These are phyloP conservation scores for Floccularia luteovirens DNA, from an alignment of 768 basidiomycete species.

Conservation along the genomic window DNA sequence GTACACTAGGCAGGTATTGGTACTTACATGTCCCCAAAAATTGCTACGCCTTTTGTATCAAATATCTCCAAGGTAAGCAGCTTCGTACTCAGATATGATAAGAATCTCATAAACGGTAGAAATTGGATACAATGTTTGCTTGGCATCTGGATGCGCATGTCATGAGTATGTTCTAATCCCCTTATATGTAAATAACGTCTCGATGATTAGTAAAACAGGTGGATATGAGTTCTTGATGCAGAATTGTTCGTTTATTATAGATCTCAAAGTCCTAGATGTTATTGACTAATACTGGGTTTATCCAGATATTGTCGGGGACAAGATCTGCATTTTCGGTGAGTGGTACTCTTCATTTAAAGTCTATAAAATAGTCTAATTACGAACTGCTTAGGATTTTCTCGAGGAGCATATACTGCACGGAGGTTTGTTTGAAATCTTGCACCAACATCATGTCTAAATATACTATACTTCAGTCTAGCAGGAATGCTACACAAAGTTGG, in stretches of 20 bases:
- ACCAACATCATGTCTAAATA: background rate
- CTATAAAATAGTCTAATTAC: background rate
- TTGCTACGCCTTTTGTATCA: constrained; percentile 25
- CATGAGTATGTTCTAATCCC: constrained; percentile 24
- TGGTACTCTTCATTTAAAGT: background rate
- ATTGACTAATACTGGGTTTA: background rate
- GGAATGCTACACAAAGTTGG: constrained; percentile 49
- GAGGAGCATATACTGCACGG: constrained; percentile 59
- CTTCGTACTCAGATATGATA: background rate
- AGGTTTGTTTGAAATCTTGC: constrained; percentile 18
- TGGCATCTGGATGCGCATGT: constrained; percentile 42
- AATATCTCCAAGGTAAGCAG: constrained; percentile 30
- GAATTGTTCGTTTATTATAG: constrained; percentile 28
- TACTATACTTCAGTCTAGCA: constrained; percentile 24
- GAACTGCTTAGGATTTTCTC: constrained; percentile 54
- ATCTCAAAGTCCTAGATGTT: background rate
- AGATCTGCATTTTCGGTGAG: constrained; percentile 54
- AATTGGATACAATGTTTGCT: constrained; percentile 41
- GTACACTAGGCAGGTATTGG: constrained; percentile 39
- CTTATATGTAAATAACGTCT: background rate
- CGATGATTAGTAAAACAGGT: constrained; percentile 15
- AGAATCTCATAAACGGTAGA: constrained; percentile 16
- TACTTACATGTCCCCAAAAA: constrained; percentile 34
- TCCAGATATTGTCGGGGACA: constrained; percentile 45
- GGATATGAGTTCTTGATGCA: constrained; percentile 58